Percentiles rank a stretch among this genome's conserved stretches.
Conservation (phyloP, 495 filamentous ascomycete species). For the Haplographium delicatum region DNA sequence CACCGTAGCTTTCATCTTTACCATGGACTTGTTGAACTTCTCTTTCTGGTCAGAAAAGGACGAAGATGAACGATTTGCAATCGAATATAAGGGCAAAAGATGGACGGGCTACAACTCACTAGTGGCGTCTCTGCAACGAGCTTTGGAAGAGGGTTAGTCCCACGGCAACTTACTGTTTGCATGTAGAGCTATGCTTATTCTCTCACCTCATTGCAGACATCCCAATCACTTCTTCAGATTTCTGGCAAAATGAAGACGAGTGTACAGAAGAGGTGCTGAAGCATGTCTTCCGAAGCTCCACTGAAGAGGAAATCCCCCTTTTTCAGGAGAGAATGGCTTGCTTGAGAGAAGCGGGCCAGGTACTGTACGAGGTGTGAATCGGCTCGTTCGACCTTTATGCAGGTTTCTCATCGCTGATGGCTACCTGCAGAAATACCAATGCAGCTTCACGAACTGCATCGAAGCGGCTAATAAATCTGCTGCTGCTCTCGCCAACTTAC, state of each 20-base stretch:
- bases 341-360: constrained; percentile 75
- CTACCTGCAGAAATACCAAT: constrained; percentile 65
- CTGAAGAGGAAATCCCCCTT: constrained; percentile 81
- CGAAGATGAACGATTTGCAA: constrained; percentile 60
- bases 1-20: constrained; percentile 87
- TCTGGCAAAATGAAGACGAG: constrained; percentile 74
- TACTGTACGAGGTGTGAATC: constrained; percentile 71
- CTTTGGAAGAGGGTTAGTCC: constrained; percentile 71
- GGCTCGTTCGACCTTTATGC: neutral
- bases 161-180: constrained; percentile 2
- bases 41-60: constrained; percentile 79
- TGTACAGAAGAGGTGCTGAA: constrained; percentile 69
- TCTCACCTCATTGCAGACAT: constrained; percentile 49
- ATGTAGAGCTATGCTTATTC: constrained; percentile 11
- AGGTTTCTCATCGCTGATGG: constrained; percentile 1
- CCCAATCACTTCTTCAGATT: constrained; percentile 82
- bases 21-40: constrained; percentile 95
- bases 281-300: constrained; percentile 81
- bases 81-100: constrained; percentile 71
- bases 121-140: constrained; percentile 79
- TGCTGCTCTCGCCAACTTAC: constrained; percentile 73
- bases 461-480: constrained; percentile 73
- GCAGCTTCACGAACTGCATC: constrained; percentile 69
- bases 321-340: constrained; percentile 73
- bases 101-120: constrained; percentile 97